Conservation (phyloP, 345 rosid genomes). For the Citrus cavaleriei region DNA sequence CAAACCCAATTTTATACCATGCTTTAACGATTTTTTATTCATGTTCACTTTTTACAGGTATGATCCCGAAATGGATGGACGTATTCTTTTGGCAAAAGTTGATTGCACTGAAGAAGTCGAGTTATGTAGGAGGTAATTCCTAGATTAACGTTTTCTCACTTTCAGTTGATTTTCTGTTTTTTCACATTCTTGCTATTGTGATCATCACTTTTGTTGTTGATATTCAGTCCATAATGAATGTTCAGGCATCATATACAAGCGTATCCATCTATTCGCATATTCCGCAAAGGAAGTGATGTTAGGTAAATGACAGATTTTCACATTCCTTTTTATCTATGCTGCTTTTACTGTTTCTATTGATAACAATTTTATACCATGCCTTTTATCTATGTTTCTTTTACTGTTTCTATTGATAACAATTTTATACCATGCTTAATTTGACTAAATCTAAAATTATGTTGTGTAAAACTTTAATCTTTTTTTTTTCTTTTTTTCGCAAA, state of each 20-base stretch:
- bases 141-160: slow-evolving; percentile 14
- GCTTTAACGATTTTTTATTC: slow-evolving; percentile 10
- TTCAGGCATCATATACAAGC: slow-evolving; percentile 94
- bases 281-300: slow-evolving; percentile 91
- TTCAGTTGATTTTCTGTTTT: slow-evolving; percentile 3
- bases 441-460: not conserved
- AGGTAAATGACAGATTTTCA: slow-evolving; percentile 38
- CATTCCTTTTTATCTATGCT: not conserved
- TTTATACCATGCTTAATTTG: not conserved
- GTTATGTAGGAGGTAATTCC: slow-evolving; percentile 78
- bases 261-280: slow-evolving; percentile 97
- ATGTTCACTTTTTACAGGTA: slow-evolving; percentile 46
- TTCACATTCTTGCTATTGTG: not conserved
- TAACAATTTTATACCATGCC: not conserved
- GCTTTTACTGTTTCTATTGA: not conserved
- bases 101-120: slow-evolving; percentile 85
- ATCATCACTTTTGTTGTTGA: slow-evolving; percentile 5
- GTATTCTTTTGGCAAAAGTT: slow-evolving; percentile 78
- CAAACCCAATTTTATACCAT: not conserved
- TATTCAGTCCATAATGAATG: slow-evolving; percentile 5
- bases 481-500: not conserved
- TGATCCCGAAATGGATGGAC: slow-evolving; percentile 91
- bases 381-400: not conserved
- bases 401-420: not conserved
- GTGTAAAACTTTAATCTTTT: too few species aligned